Evolutionary conservation across 1,139 yeast genomes (phyloP).

Genomic region (Geotrichum carabidarum): DNA sequence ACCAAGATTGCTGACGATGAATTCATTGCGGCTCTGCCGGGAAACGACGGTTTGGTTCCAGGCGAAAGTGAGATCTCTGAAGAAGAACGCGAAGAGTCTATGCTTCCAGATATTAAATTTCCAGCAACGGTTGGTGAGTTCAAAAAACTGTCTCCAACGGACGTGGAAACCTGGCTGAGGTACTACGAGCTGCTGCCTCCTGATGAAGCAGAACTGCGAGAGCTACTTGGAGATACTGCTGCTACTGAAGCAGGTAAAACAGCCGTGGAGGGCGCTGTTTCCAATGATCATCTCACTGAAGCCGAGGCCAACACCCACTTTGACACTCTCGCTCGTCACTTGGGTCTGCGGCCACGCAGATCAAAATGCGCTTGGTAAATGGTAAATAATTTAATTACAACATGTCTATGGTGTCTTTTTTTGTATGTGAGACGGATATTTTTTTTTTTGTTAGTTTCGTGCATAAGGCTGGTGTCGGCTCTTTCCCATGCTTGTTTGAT

Average conservation of each 20-base stretch:
- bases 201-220: constrained; percentile 33
- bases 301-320: constrained; percentile 49
- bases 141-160: constrained; percentile 42
- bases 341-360: constrained; percentile 58
- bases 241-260: constrained; percentile 19
- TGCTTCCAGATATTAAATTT: constrained; percentile 33
- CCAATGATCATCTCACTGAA: constrained; percentile 31
- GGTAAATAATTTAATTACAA: too few relatives aligned
- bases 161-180: constrained; percentile 51
- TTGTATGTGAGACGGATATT: neutral
- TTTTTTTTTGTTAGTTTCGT: neutral
- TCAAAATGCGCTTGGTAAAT: constrained; percentile 49
- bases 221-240: constrained; percentile 31
- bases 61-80: constrained; percentile 26
- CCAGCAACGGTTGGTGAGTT: constrained; percentile 62
- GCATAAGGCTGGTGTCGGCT: constrained; percentile 9
- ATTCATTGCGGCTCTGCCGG: constrained; percentile 51
- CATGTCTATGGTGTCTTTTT: neutral
- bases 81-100: constrained; percentile 30
- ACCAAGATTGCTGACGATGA: constrained; percentile 39
- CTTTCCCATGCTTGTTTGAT: constrained; percentile 8
- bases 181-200: constrained; percentile 53
- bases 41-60: constrained; percentile 71
- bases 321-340: constrained; percentile 60
- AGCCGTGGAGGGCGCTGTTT: constrained; percentile 31